Evolutionary conservation across 495 filamentous ascomycete genomes (phyloP).

Genomic region (Extremus antarcticus): DNA sequence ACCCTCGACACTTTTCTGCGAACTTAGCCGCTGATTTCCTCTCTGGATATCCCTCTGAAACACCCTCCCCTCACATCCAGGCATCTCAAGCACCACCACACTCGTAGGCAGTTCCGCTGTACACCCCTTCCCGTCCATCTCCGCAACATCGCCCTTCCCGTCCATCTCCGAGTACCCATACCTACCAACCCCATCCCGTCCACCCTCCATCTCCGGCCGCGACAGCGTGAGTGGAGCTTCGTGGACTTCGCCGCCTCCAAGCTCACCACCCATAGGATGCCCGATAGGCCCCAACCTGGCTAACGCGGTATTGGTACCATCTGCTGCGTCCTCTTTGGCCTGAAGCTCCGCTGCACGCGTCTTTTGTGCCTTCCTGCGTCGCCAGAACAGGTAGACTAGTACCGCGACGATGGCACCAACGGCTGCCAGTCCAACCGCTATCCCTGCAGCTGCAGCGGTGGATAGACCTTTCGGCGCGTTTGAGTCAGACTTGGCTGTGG

Average conservation of each 20-base stretch:
- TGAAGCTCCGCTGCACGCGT: constrained; percentile 14
- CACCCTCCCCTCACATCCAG: not conserved
- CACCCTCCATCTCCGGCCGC: constrained; percentile 18
- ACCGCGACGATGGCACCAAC: constrained; percentile 21
- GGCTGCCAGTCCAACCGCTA: constrained; percentile 36
- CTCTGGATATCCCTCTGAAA: not conserved
- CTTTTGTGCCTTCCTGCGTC: constrained; percentile 8
- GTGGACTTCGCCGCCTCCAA: constrained; percentile 7
- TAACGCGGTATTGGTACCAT: not conserved
- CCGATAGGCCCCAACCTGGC: constrained; percentile 5
- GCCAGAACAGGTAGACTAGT: constrained; percentile 9
- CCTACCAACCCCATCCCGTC: not conserved
- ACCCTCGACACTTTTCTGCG: not conserved
- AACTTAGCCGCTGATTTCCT: not conserved
- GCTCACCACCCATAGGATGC: constrained; percentile 13
- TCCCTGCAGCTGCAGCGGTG: constrained; percentile 23
- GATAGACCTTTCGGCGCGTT: not conserved
- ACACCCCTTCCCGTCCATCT: not conserved
- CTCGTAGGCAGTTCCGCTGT: not conserved
- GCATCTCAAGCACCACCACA: not conserved
- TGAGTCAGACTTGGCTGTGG: not conserved
- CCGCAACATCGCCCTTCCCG: constrained; percentile 1
- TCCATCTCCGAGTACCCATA: constrained; percentile 17
- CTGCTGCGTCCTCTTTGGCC: constrained; percentile 12
- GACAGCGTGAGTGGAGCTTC: constrained; percentile 14